These are phyloP conservation scores for Chrysanthemum makinoi DNA, from an alignment of 129 eudicot species.

Conservation along the genomic window DNA sequence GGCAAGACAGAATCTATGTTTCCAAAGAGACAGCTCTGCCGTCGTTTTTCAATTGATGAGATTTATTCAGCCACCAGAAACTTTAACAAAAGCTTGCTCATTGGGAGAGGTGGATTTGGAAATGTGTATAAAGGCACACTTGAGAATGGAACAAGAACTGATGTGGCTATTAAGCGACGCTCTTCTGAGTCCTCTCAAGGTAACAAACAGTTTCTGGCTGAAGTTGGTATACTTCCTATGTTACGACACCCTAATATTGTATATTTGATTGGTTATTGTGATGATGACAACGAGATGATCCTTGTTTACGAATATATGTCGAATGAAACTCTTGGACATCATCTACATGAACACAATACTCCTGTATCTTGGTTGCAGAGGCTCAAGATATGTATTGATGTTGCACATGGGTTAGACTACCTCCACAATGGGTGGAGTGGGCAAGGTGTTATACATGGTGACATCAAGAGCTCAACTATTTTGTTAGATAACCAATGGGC, in stretches of 20 bases:
- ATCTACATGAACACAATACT: neutral
- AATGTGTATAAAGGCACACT: neutral
- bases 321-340: neutral
- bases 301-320: conserved; percentile 9
- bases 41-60: conserved; percentile 1
- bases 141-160: neutral
- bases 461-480: neutral
- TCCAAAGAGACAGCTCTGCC: neutral
- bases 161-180: conserved; percentile 1
- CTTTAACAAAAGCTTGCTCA: neutral
- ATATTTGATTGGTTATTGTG: conserved; percentile 2
- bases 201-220: neutral
- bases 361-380: conserved; percentile 20
- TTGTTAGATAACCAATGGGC: conserved; percentile 7
- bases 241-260: conserved; percentile 9
- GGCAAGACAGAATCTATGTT: neutral
- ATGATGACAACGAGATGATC: neutral
- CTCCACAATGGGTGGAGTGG: neutral
- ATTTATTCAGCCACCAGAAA: neutral
- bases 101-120: neutral
- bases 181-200: neutral
- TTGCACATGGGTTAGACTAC: neutral
- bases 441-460: neutral
- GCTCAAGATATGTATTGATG: conserved; percentile 20
- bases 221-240: neutral